Percentiles rank a stretch among this genome's conserved stretches.
Conservation (phyloP, 352 stramenopile species). For the Phytopythium oedochilum region DNA sequence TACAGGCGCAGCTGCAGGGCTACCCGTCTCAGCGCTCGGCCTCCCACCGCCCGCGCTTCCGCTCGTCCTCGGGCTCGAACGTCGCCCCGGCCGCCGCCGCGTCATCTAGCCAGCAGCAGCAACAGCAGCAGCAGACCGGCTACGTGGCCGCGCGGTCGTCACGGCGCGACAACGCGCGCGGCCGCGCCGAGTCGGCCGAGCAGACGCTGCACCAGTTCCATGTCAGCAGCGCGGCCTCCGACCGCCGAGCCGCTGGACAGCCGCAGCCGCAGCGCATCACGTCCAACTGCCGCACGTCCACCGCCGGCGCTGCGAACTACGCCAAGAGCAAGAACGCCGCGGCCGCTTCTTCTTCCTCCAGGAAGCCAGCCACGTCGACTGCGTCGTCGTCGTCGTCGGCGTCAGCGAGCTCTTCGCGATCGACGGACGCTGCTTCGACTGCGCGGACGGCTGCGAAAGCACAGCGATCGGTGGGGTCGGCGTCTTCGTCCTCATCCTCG, state of each 20-base stretch:
- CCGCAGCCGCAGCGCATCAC: slow-evolving; percentile 10
- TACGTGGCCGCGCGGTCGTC: background rate
- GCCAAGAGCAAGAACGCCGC: slow-evolving; percentile 1
- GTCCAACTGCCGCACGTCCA: slow-evolving; percentile 8
- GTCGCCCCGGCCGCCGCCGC: background rate
- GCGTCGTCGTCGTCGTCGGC: background rate
- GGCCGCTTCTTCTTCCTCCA: background rate
- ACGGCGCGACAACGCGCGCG: background rate
- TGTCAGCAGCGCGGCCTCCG: background rate
- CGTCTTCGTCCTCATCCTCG: background rate
- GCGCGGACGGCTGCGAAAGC: background rate
- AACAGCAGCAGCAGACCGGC: slow-evolving; percentile 1
- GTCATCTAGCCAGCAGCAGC: background rate
- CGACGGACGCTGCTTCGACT: background rate
- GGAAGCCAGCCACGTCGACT: background rate
- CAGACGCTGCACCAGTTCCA: slow-evolving; percentile 19
- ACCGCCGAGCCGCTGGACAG: slow-evolving; percentile 5
- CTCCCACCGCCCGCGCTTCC: slow-evolving; percentile 1
- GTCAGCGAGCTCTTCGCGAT: background rate
- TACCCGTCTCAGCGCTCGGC: slow-evolving; percentile 13
- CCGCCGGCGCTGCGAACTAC: slow-evolving; percentile 1
- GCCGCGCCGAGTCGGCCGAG: slow-evolving; percentile 6
- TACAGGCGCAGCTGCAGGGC: slow-evolving; percentile 30
- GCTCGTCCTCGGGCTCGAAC: background rate
- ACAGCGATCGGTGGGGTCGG: background rate